Base-by-base conservation (phyloP, 106 monocot genomes). In the Amphibolis antarctica region DNA sequence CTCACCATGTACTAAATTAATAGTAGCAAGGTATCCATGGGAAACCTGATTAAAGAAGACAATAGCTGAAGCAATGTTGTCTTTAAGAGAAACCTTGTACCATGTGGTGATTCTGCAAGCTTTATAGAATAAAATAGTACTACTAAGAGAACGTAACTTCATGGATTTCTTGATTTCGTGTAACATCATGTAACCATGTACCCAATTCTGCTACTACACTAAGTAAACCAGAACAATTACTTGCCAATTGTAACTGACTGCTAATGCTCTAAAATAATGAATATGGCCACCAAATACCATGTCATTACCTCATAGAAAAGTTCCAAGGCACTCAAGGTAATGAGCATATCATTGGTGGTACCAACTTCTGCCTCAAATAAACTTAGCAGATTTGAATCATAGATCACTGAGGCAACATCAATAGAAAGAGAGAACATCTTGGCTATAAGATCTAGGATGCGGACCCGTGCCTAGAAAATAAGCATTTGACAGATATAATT, bases 281-380 rank as follows among this genome's bases (percentile, higher is more conserved):
- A 36, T n/a, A n/a, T n/a, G n/a, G n/a, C n/a, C n/a, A 36, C 15
- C 20, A 21, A 69, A 21, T 0, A 53, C 13, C 20, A 30, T 7
- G 0, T 45, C 23, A 60, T 45, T 80, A 98, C 96, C 96, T 98
- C 90, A 76, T 87, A 98, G 29, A 98, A 71, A 70, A 98, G 76
- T 57, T 98, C 96, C 71, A 98, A 46, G 53, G 87, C 86, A 79
- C 76, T 98, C 64, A 98, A 49, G 54, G 80, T 78, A 42, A 65
- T 68, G 20, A 98, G 86, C 62, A 79, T 70, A 70, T 90, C 96
- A 74, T 68, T 66, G 53, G 68, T 74, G 42, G 65, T 64, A 43
- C 78, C 80, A 46, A 98, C 80, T 69, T 90, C 90, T 44, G 31
- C 64, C 73, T 82, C 86, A 77, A 80, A 98, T 67, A 98, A 69